These are phyloP conservation scores for Marasmius fiardii DNA, from an alignment of 1,284 basidiomycete genomes.

Conservation along the genomic window DNA sequence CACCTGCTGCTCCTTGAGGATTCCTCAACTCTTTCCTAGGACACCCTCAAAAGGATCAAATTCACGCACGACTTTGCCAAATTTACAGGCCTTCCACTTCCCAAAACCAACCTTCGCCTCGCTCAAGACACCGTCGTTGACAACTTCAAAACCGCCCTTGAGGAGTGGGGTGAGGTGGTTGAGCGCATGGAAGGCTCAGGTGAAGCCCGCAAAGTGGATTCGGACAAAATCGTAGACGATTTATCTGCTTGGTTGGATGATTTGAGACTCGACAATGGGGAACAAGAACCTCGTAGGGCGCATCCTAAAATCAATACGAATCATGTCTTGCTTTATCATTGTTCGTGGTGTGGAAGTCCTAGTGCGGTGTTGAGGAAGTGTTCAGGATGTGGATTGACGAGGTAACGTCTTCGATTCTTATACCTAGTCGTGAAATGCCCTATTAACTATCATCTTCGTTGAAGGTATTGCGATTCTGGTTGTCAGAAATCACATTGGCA, in stretches of 20 bases:
- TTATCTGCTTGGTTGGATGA: slow-evolving; percentile 55
- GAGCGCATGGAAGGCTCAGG: slow-evolving; percentile 30
- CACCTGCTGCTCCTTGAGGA: background rate
- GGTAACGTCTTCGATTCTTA: slow-evolving; percentile 14
- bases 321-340: slow-evolving; percentile 40
- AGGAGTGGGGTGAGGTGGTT: slow-evolving; percentile 44
- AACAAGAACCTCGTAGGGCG: slow-evolving; percentile 25
- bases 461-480: slow-evolving; percentile 45
- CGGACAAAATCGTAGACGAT: slow-evolving; percentile 46
- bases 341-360: slow-evolving; percentile 13
- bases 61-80: slow-evolving; percentile 45
- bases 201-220: slow-evolving; percentile 14
- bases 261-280: slow-evolving; percentile 39
- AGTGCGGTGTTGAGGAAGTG: slow-evolving; percentile 14
- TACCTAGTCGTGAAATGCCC: background rate
- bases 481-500: slow-evolving; percentile 52
- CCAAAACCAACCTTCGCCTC: slow-evolving; percentile 46
- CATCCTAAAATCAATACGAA: slow-evolving; percentile 41
- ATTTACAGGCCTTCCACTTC: slow-evolving; percentile 39
- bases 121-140: slow-evolving; percentile 44
- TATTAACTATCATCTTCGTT: slow-evolving; percentile 2
- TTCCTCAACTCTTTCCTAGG: slow-evolving; percentile 24
- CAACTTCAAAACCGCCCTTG: slow-evolving; percentile 36
- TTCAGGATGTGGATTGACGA: slow-evolving; percentile 17
- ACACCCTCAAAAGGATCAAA: slow-evolving; percentile 38